Evolutionary conservation across 73 alveolate species (phyloP).

Genomic region (Paramecium sonneborni): DNA sequence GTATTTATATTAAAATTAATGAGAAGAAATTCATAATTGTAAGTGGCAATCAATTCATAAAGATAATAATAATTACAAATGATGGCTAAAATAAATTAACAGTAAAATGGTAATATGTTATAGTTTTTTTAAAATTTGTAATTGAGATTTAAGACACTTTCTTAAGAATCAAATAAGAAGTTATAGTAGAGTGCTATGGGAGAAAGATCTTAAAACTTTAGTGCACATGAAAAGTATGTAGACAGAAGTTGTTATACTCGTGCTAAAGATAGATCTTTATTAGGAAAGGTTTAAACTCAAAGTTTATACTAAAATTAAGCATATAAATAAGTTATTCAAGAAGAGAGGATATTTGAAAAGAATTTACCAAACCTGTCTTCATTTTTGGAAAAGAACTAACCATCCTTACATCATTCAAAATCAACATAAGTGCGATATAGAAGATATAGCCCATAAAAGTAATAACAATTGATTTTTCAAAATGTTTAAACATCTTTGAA

Average conservation of each 20-base stretch:
- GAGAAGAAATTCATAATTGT: not conserved
- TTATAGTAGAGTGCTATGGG: not conserved
- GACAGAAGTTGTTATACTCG: not conserved
- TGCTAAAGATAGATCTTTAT: conserved; percentile 10
- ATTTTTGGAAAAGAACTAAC: not conserved
- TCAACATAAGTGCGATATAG: not conserved
- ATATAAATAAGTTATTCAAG: not conserved
- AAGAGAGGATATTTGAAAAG: not conserved
- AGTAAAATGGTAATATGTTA: not conserved
- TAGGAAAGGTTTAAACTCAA: conserved; percentile 19
- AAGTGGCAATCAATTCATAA: not conserved
- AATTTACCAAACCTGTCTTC: not conserved
- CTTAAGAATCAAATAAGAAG: not conserved
- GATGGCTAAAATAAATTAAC: not conserved
- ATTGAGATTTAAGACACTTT: not conserved
- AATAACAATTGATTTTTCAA: not conserved
- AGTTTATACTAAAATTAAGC: not conserved
- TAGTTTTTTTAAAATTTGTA: not conserved
- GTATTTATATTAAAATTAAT: not conserved
- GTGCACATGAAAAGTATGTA: not conserved
- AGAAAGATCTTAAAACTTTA: not conserved
- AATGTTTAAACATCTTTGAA: not conserved
- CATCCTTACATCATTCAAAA: not conserved
- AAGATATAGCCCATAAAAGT: not conserved
- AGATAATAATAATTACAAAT: not conserved